Evolutionary conservation across 768 basidiomycete genomes (phyloP).

Genomic region (Trametes gibbosa): DNA sequence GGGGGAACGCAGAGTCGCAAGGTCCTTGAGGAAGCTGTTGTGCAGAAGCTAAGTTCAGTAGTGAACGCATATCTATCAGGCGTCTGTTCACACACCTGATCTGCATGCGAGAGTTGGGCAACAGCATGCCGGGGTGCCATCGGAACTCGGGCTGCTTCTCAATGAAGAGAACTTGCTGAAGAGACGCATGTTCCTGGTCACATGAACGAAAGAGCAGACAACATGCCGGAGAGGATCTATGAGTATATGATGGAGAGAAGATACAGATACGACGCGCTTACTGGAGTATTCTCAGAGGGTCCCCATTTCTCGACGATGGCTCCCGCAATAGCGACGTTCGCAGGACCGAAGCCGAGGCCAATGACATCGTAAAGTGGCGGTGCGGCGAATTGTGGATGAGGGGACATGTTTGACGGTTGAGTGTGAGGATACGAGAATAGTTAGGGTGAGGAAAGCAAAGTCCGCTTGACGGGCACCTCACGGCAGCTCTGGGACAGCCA

Average conservation of each 20-base stretch:
- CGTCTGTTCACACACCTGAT: conserved; percentile 37
- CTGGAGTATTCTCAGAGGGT: conserved; percentile 14
- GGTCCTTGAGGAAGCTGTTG: conserved; percentile 49
- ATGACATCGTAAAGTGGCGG: conserved; percentile 40
- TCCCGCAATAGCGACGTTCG: conserved; percentile 50
- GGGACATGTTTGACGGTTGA: conserved; percentile 6
- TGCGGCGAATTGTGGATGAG: not conserved
- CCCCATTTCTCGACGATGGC: conserved; percentile 46
- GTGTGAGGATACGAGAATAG: conserved; percentile 4
- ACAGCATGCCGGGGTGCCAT: conserved; percentile 58
- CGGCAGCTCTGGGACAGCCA: not conserved
- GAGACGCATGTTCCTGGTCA: conserved; percentile 20
- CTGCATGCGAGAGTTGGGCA: conserved; percentile 52
- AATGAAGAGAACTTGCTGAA: conserved; percentile 41
- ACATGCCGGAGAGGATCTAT: not conserved
- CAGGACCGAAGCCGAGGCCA: conserved; percentile 52
- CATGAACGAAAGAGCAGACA: not conserved
- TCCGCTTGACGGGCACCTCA: conserved; percentile 6
- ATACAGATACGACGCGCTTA: conserved; percentile 1
- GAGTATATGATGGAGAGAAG: conserved; percentile 1
- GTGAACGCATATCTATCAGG: not conserved
- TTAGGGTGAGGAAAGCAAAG: conserved; percentile 4
- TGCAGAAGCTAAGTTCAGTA: not conserved
- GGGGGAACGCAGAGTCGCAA: conserved; percentile 51
- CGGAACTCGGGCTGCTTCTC: conserved; percentile 46